Evolutionary conservation across 83 land plant genomes (phyloP), one percentile per base, ranked within the genome.

Genomic region (Diphasiastrum complanatum): DNA sequence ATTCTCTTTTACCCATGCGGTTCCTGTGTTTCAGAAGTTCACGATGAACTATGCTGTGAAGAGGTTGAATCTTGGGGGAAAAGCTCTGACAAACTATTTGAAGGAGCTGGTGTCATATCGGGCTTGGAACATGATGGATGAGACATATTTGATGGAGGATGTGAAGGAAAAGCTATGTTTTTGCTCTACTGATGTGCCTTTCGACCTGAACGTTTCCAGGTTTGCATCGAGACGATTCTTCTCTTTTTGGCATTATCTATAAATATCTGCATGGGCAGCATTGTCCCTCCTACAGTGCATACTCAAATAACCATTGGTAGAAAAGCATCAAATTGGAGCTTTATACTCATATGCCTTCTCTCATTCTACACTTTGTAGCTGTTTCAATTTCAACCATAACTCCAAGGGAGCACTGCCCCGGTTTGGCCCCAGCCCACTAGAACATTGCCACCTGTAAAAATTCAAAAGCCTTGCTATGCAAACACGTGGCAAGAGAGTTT

Each of bases 51-150:
- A 83, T 43, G 96, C 76, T 22, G 96, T 77, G 20, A 85, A 81
- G 72, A 66, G 99, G 68, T 67, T 93, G 16, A 96, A 93, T 38
- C 74, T 93, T 4, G 99, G 99, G 2, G 99, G 99, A 11, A 93
- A 93, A 72, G 96, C 96, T 4, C 80, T 93, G 55, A 93, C 99
- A 0, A 93, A 93, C 54, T 89, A 85, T 38, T 65, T 93, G 47
- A 93, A 93, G 85, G 99, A 93, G 80, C 60, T 93, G 40, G 89
- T 93, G 22, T 85, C 92, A 0, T 93, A 89, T 63, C 68, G 99
- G 10, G 65, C 89, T 5, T 41, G 89, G 38, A 89, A 93, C 54
- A 79, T 93, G 27, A 89, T 89, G 96, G 99, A 93, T 34, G 92
- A 93, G 72, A 89, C 92, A 19, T 74, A 81, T 27, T 61, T 93